phyloP scores from a whole-genome alignment of 139 green algal genomes.

The Coelastrella sp. region DNA sequence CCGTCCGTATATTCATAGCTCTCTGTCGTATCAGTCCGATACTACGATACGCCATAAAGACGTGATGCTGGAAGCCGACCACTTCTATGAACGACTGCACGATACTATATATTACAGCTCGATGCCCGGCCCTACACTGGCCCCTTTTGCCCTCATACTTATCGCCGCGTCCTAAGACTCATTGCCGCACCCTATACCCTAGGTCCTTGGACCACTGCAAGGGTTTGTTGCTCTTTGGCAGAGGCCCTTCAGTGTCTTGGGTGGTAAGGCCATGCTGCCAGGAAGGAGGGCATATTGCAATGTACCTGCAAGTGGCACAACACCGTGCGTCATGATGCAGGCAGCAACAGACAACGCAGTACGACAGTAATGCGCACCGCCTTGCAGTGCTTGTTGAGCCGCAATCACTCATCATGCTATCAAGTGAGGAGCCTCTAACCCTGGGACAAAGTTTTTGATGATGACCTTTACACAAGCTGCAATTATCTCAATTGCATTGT shows the following conservation, averaged over 20 bases:
- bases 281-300: slow-evolving; percentile 10
- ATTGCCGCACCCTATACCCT: slow-evolving; percentile 16
- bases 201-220: background rate
- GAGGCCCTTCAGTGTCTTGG: background rate
- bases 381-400: background rate
- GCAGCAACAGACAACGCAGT: background rate
- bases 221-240: background rate
- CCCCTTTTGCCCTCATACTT: background rate
- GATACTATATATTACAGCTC: background rate
- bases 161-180: background rate
- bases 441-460: no score
- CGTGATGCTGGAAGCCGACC: no score
- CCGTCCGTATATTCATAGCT: no score
- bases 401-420: background rate
- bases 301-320: background rate
- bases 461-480: no score
- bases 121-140: background rate
- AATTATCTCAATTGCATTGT: no score
- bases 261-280: background rate
- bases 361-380: background rate
- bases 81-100: no score
- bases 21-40: no score
- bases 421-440: no score
- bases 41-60: no score
- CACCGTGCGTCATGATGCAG: background rate